Evolutionary conservation across 108 stramenopile species (phyloP).

Genomic region (Nitzschia sp.): DNA sequence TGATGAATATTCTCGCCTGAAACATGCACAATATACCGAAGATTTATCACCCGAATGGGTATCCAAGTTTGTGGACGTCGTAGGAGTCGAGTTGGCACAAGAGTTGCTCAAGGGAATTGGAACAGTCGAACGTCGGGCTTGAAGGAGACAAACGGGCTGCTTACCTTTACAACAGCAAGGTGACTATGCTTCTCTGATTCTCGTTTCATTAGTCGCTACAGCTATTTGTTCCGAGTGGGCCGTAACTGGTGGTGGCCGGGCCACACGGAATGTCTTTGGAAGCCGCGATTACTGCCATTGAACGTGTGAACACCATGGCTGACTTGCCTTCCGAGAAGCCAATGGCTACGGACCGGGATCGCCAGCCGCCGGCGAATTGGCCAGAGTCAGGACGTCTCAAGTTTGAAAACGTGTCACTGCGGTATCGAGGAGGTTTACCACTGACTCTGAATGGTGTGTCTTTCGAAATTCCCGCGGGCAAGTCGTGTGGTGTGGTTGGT

Average conservation of each 20-base stretch:
- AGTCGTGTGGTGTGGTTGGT: conserved; percentile 77
- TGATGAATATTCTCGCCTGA: background rate
- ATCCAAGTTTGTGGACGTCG: background rate
- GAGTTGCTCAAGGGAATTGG: background rate
- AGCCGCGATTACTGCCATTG: conserved; percentile 84
- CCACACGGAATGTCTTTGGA: conserved; percentile 37
- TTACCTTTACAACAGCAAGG: no score
- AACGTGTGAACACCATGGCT: conserved; percentile 77
- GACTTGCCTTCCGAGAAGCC: conserved; percentile 62
- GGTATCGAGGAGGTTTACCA: conserved; percentile 75
- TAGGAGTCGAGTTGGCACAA: background rate
- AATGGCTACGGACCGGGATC: conserved; percentile 35
- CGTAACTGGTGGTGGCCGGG: conserved; percentile 76
- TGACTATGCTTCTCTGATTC: conserved; percentile 36
- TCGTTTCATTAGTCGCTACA: conserved; percentile 49
- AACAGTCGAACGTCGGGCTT: background rate
- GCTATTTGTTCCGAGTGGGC: conserved; percentile 57
- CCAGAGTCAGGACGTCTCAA: conserved; percentile 62
- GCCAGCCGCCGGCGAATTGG: conserved; percentile 47
- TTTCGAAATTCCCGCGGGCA: conserved; percentile 66
- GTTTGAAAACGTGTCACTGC: conserved; percentile 70
- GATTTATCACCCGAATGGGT: background rate
- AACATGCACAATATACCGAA: background rate
- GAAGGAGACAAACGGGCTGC: no score
- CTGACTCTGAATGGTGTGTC: conserved; percentile 74